These are phyloP conservation scores for Pythium phragmiticola DNA, from an alignment of 352 stramenopile genomes.

Conservation along the genomic window DNA sequence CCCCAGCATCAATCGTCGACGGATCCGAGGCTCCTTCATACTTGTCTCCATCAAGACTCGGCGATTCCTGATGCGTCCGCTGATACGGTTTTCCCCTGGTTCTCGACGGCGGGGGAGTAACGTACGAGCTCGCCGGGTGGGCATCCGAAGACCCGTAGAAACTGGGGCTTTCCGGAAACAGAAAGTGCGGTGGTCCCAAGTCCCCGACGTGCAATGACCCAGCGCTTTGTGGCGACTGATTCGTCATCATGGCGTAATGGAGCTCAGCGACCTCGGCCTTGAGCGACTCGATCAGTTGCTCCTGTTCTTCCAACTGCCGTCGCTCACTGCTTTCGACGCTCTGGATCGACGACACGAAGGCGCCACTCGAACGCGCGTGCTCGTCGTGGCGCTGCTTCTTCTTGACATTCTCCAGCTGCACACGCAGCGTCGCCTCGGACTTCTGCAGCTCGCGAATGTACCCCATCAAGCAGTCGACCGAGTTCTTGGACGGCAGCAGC, in stretches of 20 bases:
- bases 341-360: conserved; percentile 25
- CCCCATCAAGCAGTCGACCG: conserved; percentile 67
- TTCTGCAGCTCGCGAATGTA: conserved; percentile 74
- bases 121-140: conserved; percentile 6
- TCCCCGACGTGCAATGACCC: neutral
- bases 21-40: neutral
- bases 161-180: neutral
- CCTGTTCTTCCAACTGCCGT: conserved; percentile 22
- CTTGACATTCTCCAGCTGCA: conserved; percentile 54
- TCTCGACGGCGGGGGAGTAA: conserved; percentile 7
- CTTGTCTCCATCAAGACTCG: neutral
- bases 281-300: conserved; percentile 36
- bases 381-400: conserved; percentile 60
- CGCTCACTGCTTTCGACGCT: conserved; percentile 23
- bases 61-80: neutral
- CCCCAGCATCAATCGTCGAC: neutral
- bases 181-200: neutral
- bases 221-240: neutral
- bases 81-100: neutral
- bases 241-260: conserved; percentile 1
- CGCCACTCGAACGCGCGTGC: conserved; percentile 30
- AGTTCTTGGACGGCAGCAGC: conserved; percentile 53
- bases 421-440: conserved; percentile 60
- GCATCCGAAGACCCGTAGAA: neutral
- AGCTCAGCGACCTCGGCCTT: conserved; percentile 28